Evolutionary conservation across 2,329 filamentous ascomycete species (phyloP).

Genomic region (Botrytis fragariae): DNA sequence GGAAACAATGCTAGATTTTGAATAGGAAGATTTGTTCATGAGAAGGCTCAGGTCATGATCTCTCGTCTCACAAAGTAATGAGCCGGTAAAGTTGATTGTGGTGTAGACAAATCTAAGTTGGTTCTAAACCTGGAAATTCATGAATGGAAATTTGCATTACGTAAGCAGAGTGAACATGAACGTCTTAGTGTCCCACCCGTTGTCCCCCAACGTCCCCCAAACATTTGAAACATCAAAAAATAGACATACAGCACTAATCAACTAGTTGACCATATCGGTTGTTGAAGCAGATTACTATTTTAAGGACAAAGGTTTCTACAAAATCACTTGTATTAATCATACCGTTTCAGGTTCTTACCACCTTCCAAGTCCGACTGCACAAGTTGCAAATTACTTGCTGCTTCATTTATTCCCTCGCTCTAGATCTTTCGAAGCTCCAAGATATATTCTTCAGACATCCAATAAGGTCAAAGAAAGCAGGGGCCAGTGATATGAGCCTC

Average conservation of each 20-base stretch:
- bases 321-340: too few species aligned
- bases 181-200: neutral
- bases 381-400: too few species aligned
- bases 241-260: neutral
- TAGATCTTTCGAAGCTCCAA: too few species aligned
- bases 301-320: neutral
- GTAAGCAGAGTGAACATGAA: neutral
- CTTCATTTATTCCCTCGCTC: too few species aligned
- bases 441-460: too few species aligned
- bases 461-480: neutral
- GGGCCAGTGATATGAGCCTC: neutral
- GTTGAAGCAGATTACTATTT: neutral
- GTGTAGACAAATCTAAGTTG: neutral
- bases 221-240: neutral
- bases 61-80: neutral
- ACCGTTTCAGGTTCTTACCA: too few species aligned
- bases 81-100: neutral
- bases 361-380: too few species aligned
- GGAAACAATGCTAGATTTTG: too few species aligned
- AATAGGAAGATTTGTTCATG: neutral
- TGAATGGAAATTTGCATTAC: neutral
- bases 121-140: neutral
- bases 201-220: neutral
- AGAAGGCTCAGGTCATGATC: neutral
- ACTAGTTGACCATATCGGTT: neutral